phyloP scores from a whole-genome alignment of 1,284 basidiomycete species.

The Rhodotorula sp. region DNA sequence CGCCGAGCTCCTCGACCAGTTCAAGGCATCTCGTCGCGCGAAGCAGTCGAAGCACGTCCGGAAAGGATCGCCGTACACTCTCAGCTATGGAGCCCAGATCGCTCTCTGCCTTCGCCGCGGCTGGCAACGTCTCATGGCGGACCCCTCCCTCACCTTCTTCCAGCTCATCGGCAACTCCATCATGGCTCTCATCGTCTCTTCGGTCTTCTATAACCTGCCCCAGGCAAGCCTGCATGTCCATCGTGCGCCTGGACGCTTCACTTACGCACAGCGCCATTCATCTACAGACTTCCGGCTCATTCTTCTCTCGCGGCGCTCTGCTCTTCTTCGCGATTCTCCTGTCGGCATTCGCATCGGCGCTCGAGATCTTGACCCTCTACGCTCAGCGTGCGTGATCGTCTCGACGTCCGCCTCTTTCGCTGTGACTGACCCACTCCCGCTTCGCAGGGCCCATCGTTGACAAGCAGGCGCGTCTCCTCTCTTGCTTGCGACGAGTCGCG shows the following conservation, averaged over 20 bases:
- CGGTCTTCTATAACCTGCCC: slow-evolving; percentile 53
- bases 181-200: slow-evolving; percentile 54
- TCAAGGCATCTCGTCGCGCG: slow-evolving; percentile 51
- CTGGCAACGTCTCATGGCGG: slow-evolving; percentile 52
- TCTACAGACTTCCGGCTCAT: not conserved
- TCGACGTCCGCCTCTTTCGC: too few relatives aligned
- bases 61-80: slow-evolving; percentile 52
- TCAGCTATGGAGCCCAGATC: slow-evolving; percentile 53
- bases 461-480: slow-evolving; percentile 47
- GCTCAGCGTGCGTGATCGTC: slow-evolving; percentile 48
- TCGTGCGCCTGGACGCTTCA: too few relatives aligned
- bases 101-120: slow-evolving; percentile 53
- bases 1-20: slow-evolving; percentile 51
- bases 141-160: slow-evolving; percentile 43
- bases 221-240: not conserved
- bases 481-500: too few relatives aligned
- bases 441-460: slow-evolving; percentile 49
- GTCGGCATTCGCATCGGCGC: slow-evolving; percentile 30
- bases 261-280: too few relatives aligned
- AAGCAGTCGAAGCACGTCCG: slow-evolving; percentile 54
- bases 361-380: slow-evolving; percentile 54
- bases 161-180: slow-evolving; percentile 51
- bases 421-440: too few relatives aligned
- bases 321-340: slow-evolving; percentile 55
- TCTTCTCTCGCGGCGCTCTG: slow-evolving; percentile 44